phyloP scores from a whole-genome alignment of 2,329 filamentous ascomycete genomes.

The Calonectria ilicicola region DNA sequence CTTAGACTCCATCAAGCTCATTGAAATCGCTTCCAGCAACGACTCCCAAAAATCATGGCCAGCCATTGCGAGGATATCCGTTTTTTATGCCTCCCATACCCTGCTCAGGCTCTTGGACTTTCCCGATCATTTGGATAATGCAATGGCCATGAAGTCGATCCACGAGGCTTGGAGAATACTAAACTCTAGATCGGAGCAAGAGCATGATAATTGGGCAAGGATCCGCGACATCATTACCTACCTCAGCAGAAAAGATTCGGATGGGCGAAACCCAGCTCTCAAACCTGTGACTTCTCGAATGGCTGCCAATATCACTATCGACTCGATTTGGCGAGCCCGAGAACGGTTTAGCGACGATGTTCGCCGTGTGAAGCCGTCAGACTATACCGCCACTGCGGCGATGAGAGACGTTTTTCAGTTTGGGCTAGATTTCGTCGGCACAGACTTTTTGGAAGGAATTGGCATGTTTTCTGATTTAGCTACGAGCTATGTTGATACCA shows the following conservation, averaged over 20 bases:
- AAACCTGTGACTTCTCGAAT: not conserved
- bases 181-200: not conserved
- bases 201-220: slow-evolving; percentile 4
- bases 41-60: not conserved
- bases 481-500: not conserved
- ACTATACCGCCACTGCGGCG: slow-evolving; percentile 3
- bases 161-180: slow-evolving; percentile 4
- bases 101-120: not conserved
- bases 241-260: not conserved
- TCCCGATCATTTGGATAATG: not conserved
- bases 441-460: slow-evolving; percentile 4
- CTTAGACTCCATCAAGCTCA: not conserved
- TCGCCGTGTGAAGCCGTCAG: not conserved
- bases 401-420: slow-evolving; percentile 3
- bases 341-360: slow-evolving; percentile 14
- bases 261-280: not conserved
- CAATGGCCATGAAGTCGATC: not conserved
- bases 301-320: not conserved
- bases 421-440: slow-evolving; percentile 1
- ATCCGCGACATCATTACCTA: slow-evolving; percentile 4
- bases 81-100: not conserved
- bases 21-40: not conserved
- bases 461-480: not conserved
- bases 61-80: not conserved
- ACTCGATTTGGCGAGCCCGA: slow-evolving; percentile 7